Evolutionary conservation across 1,139 yeast genomes (phyloP).

Genomic region (Suhomyces anneliseae): DNA sequence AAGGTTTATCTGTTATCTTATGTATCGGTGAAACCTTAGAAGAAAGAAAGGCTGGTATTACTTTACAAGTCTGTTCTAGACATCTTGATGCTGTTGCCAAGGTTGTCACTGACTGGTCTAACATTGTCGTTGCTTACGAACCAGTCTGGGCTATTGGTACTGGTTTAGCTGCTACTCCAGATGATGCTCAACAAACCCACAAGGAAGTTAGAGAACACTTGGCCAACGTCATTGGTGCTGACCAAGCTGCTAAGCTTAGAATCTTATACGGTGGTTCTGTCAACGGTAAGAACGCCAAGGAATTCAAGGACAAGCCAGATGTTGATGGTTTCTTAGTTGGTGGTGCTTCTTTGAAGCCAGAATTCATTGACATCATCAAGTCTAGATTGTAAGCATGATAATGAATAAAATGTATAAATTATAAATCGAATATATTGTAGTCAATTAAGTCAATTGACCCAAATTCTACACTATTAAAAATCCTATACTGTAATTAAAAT

Average conservation of each 20-base stretch:
- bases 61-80: conserved; percentile 83
- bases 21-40: conserved; percentile 98
- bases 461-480: too few species aligned
- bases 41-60: conserved; percentile 86
- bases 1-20: conserved; percentile 84
- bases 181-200: conserved; percentile 96
- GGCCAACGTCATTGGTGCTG: conserved; percentile 70
- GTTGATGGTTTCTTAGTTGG: conserved; percentile 99
- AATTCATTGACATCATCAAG: conserved; percentile 91
- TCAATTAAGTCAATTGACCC: too few species aligned
- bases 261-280: conserved; percentile 99
- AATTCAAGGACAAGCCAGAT: conserved; percentile 89
- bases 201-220: conserved; percentile 82
- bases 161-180: conserved; percentile 98
- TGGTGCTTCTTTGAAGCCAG: conserved; percentile 99
- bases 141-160: conserved; percentile 99
- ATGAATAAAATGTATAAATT: conserved; percentile 2
- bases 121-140: conserved; percentile 95
- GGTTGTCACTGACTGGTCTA: conserved; percentile 84
- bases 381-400: conserved; percentile 65
- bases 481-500: not conserved
- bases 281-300: conserved; percentile 88
- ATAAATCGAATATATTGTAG: not conserved
- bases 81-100: conserved; percentile 89
- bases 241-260: conserved; percentile 75